A percentile compares a stretch with the other conserved stretches of the same genome.
phyloP scores from a whole-genome alignment of 805 yeast species.

The Lachancea fermentati region DNA sequence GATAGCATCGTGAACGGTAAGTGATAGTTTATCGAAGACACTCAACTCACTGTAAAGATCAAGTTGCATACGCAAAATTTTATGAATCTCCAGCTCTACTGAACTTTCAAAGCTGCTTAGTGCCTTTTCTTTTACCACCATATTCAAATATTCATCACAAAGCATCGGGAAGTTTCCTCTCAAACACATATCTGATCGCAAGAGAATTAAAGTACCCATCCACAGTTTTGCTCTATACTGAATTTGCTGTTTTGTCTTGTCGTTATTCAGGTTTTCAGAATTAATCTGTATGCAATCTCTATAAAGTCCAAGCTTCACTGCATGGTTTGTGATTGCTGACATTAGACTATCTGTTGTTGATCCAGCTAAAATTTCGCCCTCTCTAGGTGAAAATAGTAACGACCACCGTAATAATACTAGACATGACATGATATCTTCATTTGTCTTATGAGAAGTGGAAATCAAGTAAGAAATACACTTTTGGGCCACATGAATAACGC shows the following conservation, averaged over 20 bases:
- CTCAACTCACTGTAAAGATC: conserved; percentile 3
- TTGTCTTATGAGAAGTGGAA: conserved; percentile 4
- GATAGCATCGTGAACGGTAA: conserved; percentile 1
- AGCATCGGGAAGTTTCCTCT: conserved; percentile 6
- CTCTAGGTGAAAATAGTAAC: conserved; percentile 3
- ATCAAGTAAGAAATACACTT: conserved; percentile 5
- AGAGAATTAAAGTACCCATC: conserved; percentile 5
- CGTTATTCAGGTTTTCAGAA: not conserved
- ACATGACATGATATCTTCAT: conserved; percentile 6
- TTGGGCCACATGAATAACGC: conserved; percentile 1
- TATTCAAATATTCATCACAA: conserved; percentile 1
- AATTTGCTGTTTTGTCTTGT: not conserved
- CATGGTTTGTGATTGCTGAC: conserved; percentile 3
- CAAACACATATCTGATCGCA: conserved; percentile 5
- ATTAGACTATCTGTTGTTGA: conserved; percentile 5
- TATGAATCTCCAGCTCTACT: conserved; percentile 3
- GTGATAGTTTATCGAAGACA: conserved; percentile 3
- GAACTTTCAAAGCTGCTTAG: conserved; percentile 1
- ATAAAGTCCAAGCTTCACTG: conserved; percentile 6
- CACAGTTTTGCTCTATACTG: conserved; percentile 7
- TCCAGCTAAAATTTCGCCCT: conserved; percentile 7
- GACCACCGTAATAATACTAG: conserved; percentile 7
- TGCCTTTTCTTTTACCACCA: conserved; percentile 1
- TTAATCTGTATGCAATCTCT: conserved; percentile 4
- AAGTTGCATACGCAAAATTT: conserved; percentile 4